Percentiles rank a stretch among this genome's conserved stretches.
Conservation (phyloP, 345 rosid genomes). For the Pseudoturritis turrita region DNA sequence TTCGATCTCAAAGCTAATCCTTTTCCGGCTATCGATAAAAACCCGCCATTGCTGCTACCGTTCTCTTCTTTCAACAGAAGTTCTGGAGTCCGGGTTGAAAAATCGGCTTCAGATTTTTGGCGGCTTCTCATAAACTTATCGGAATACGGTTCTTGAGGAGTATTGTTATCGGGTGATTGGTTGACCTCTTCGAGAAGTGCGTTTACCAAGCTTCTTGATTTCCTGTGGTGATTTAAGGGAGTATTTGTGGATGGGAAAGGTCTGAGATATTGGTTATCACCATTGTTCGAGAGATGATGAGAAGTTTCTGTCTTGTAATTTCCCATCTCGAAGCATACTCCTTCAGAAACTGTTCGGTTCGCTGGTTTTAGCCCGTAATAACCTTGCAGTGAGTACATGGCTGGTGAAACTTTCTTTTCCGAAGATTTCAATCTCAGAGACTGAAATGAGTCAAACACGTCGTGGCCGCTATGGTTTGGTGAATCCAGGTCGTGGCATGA, state of each 20-base stretch:
- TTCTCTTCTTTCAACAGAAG: slow-evolving; percentile 61
- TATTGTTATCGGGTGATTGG: slow-evolving; percentile 28
- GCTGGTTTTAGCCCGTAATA: slow-evolving; percentile 61
- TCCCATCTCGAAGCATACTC: slow-evolving; percentile 34
- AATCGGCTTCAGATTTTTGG: slow-evolving; percentile 63
- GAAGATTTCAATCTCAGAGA: slow-evolving; percentile 51
- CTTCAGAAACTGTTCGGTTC: slow-evolving; percentile 38
- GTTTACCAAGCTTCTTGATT: slow-evolving; percentile 58
- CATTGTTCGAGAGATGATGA: slow-evolving; percentile 4
- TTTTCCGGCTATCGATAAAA: slow-evolving; percentile 49
- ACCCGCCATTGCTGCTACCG: slow-evolving; percentile 33
- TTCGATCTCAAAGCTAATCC: slow-evolving; percentile 66
- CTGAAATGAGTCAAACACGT: slow-evolving; percentile 57
- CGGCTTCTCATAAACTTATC: slow-evolving; percentile 53
- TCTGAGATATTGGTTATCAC: slow-evolving; percentile 32
- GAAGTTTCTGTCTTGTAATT: slow-evolving; percentile 36
- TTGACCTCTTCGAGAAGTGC: slow-evolving; percentile 43
- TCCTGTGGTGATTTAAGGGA: slow-evolving; percentile 44
- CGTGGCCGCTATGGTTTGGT: slow-evolving; percentile 2
- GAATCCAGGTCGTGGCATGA: slow-evolving; percentile 32
- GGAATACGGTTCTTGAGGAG: slow-evolving; percentile 23
- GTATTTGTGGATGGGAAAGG: slow-evolving; percentile 33
- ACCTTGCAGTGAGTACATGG: slow-evolving; percentile 73
- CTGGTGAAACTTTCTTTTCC: slow-evolving; percentile 45
- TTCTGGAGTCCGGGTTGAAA: slow-evolving; percentile 43